Evolutionary conservation across 108 stramenopile species (phyloP).

Genomic region (Stephanodiscus triporus): DNA sequence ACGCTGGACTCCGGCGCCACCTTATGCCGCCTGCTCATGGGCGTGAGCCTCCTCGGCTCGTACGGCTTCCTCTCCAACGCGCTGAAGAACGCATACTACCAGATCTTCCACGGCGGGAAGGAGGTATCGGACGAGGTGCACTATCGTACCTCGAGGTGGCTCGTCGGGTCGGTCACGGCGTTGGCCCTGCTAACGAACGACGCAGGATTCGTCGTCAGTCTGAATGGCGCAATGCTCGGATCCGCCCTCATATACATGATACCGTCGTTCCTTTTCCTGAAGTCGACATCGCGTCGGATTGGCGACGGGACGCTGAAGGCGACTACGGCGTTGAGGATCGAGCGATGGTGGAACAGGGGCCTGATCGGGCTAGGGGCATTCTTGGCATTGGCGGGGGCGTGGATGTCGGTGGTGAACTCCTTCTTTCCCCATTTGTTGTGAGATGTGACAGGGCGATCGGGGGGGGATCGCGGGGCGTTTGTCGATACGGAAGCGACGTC

Average conservation of each 20-base stretch:
- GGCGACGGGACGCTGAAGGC: conserved; percentile 21
- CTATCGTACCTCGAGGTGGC: conserved; percentile 31
- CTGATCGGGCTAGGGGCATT: conserved; percentile 63
- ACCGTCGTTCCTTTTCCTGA: conserved; percentile 80
- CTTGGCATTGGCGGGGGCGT: conserved; percentile 54
- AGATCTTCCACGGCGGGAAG: conserved; percentile 28
- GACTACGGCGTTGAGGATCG: conserved; percentile 37
- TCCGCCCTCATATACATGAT: conserved; percentile 88
- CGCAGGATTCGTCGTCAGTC: conserved; percentile 90
- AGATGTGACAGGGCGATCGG: too few species aligned
- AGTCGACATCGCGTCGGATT: conserved; percentile 37
- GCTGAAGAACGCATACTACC: conserved; percentile 50
- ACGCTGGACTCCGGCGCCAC: conserved; percentile 76
- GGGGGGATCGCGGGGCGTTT: too few species aligned
- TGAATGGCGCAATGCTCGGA: conserved; percentile 89
- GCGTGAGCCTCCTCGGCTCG: conserved; percentile 75
- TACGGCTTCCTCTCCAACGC: conserved; percentile 82
- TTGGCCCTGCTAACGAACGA: conserved; percentile 73
- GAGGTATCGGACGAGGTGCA: conserved; percentile 42
- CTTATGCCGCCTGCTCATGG: conserved; percentile 84
- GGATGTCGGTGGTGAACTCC: conserved; percentile 56
- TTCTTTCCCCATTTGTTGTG: conserved; percentile 68
- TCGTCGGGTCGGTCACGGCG: conserved; percentile 61
- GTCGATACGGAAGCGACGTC: too few species aligned
- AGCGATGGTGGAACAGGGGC: conserved; percentile 58